Evolutionary conservation across 2,329 filamentous ascomycete species (phyloP), one percentile per base, ranked within the genome.

Genomic region (Magnaporthiopsis incrustans): DNA sequence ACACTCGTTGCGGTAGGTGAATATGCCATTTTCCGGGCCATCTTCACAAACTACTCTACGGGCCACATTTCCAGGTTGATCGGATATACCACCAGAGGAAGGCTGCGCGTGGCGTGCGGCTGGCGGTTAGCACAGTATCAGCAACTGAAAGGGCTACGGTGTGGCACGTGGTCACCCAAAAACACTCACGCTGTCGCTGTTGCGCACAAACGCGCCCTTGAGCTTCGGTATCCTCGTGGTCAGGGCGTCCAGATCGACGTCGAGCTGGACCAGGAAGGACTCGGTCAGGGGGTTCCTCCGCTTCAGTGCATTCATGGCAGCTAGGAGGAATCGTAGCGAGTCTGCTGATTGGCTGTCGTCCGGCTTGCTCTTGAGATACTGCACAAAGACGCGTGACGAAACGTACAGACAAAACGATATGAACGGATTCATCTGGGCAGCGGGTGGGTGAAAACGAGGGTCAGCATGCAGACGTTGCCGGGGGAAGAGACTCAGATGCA

Each of bases 351-450:
- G 90, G 71, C 82, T 86, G 74, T 98, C 94, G 35, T 94, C 89
- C 0, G 93, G 92, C n/a, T 89, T 84, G 64, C 90, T 95, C 76
- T 96, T 97, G n/a, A 98, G 82, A 71, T 96, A 97, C 73, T 98
- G 94, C 10, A 98, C 89, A 72, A 98, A 98, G 0, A 98, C 94
- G 62, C 95, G 86, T 27, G 94, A 91, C 14, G 94, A 90, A n/a
- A 98, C 93, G 70, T 97, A 98, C 58, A 99, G 83, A 72, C 92
- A 97, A 76, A 98, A 98, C 0, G 92, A 92, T 70, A 96, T 89
- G 73, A 97, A 98, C 0, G 94, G 92, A 69, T 97, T 97, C 85
- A 97, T 91, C 92, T 97, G 66, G 14, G n/a, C 22, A 18, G 56
- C n/a, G 25, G 14, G 2, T 25, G 59, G 58, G 35, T 25, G 12